A percentile compares a stretch with the other conserved stretches of the same genome.
Evolutionary conservation across 2,329 filamentous ascomycete genomes (phyloP).

Genomic region (Ceratocystis destructans): DNA sequence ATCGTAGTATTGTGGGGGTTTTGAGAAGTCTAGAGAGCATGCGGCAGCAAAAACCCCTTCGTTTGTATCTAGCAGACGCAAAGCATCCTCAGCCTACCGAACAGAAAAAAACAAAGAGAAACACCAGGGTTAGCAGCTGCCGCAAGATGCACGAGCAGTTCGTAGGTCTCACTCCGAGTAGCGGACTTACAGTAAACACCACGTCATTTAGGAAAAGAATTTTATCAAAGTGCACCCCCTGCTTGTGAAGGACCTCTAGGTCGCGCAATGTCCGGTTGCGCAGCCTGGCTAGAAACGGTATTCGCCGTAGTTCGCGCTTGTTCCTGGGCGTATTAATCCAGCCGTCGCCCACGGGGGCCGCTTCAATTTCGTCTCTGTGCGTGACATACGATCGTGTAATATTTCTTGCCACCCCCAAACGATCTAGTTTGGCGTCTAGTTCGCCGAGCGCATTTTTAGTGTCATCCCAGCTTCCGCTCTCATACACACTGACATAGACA

Average conservation of each 20-base stretch:
- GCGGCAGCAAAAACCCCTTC: conserved; percentile 46
- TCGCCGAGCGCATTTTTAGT: conserved; percentile 47
- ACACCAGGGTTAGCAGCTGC: neutral
- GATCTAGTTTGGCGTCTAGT: conserved; percentile 41
- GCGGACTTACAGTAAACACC: conserved; percentile 38
- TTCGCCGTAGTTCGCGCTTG: conserved; percentile 45
- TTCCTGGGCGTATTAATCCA: conserved; percentile 50
- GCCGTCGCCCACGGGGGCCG: conserved; percentile 34
- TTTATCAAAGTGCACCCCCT: conserved; percentile 42
- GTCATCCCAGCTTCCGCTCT: conserved; percentile 56
- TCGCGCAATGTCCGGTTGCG: conserved; percentile 52
- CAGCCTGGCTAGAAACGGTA: conserved; percentile 52
- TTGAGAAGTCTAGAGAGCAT: conserved; percentile 46
- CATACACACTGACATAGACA: conserved; percentile 53
- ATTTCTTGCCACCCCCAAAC: conserved; percentile 38
- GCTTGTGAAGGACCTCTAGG: conserved; percentile 35
- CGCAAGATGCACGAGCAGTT: neutral
- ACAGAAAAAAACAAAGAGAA: neutral
- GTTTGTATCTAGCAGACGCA: conserved; percentile 42
- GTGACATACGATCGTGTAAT: conserved; percentile 46
- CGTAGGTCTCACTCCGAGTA: too few species aligned
- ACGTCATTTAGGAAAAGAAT: conserved; percentile 52
- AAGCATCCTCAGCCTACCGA: conserved; percentile 38
- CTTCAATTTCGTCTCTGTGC: conserved; percentile 42
- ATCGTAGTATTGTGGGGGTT: conserved; percentile 44